Evolutionary conservation across 129 eudicot genomes (phyloP).

Genomic region (Centella asiatica): DNA sequence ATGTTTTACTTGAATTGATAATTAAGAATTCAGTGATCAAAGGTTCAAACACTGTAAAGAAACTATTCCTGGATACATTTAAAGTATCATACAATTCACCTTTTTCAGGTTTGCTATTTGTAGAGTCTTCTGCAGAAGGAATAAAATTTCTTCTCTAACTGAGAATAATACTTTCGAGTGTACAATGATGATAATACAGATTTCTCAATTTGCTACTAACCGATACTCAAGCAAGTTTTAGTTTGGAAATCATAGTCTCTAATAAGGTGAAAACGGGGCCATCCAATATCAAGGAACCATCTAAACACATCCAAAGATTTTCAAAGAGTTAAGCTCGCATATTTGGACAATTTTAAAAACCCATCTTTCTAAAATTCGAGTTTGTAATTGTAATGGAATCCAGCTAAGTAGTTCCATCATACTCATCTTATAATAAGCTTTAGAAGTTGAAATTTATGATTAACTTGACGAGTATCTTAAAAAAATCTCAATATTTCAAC

Average conservation of each 20-base stretch:
- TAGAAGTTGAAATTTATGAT: not conserved
- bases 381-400: not conserved
- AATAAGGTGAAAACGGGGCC: not conserved
- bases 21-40: no score
- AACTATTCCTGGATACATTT: not conserved
- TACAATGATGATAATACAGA: no score
- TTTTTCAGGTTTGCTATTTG: no score
- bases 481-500: no score
- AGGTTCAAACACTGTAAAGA: no score
- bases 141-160: not conserved
- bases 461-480: no score
- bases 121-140: no score
- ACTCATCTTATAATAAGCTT: not conserved
- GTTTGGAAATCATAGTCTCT: not conserved
- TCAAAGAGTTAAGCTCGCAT: not conserved
- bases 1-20: no score
- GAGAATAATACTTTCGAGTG: not conserved
- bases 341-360: not conserved
- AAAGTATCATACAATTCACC: not conserved
- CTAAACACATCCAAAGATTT: not conserved
- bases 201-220: no score
- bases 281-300: slow-evolving; percentile 1
- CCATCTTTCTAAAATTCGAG: not conserved
- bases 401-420: not conserved
- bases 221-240: not conserved